phyloP scores from a whole-genome alignment of 768 basidiomycete genomes.

The Vararia minispora region DNA sequence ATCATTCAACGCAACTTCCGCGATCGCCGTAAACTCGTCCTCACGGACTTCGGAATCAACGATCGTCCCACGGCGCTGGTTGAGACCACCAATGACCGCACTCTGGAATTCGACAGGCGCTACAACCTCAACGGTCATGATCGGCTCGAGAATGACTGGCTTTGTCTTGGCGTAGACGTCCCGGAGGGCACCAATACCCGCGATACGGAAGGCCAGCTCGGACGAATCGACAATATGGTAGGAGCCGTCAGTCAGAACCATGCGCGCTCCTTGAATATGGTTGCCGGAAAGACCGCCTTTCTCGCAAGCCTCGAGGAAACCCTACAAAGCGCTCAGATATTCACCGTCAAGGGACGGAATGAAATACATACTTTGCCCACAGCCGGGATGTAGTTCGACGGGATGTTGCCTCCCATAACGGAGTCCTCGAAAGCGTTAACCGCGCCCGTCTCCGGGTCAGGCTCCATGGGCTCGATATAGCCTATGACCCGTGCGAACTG shows the following conservation, averaged over 20 bases:
- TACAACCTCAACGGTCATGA: constrained; percentile 97
- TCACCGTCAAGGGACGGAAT: not conserved
- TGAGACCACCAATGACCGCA: constrained; percentile 87
- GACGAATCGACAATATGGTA: constrained; percentile 94
- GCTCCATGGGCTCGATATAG: constrained; percentile 79
- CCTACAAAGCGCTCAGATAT: constrained; percentile 34
- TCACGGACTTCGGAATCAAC: constrained; percentile 93
- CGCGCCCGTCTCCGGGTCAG: constrained; percentile 66
- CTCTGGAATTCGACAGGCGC: constrained; percentile 96
- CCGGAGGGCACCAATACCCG: constrained; percentile 85
- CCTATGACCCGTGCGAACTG: constrained; percentile 94
- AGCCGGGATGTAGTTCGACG: constrained; percentile 85
- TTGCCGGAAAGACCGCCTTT: constrained; percentile 88
- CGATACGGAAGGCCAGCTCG: constrained; percentile 88
- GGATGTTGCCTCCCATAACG: constrained; percentile 90
- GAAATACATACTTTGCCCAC: constrained; percentile 67
- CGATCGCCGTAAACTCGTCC: constrained; percentile 87
- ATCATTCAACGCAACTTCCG: constrained; percentile 91
- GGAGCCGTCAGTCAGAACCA: constrained; percentile 86
- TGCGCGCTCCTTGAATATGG: constrained; percentile 71
- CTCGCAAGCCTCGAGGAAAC: constrained; percentile 89
- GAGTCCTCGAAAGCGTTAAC: constrained; percentile 75
- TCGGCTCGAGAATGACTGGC: constrained; percentile 88
- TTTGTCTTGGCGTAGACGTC: constrained; percentile 72
- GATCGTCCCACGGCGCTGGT: constrained; percentile 86